Base-by-base conservation (phyloP, 306 rosid species). In the Rosa multiflora region DNA sequence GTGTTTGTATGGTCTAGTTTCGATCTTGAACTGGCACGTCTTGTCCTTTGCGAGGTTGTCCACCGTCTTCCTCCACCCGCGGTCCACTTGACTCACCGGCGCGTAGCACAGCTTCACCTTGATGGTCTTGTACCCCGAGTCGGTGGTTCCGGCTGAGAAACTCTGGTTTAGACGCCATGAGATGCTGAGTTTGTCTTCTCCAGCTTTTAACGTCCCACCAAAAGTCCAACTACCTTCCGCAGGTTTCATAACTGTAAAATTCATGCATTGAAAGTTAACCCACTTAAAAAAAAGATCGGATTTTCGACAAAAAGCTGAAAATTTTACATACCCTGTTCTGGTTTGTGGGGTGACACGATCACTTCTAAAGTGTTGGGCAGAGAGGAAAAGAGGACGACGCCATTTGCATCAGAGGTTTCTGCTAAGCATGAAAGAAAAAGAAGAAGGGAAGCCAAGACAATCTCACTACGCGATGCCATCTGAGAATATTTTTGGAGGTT, bases 41-140 rank as follows among this genome's bases (percentile, higher is more conserved):
- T 89, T 95, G 94, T 93, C 98, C 84, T 83, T 88, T 0, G 42
- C 1, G 49, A 95, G 91, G 0, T 74, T 20, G 17, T 91, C 92
- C 58, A 53, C 87, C 0, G 98, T 95, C 84, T 95, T 93, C 62
- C 98, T 90, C 99, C 99, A 95, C 5, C 76, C 83, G 64, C 99
- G 94, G 85, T 91, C 94, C 15, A 29, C 42, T 67, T 95, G 99
- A 87, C 99, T 95, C 43, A 85, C 59, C 0, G 91, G 91, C 83
- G 98, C 94, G 85, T 89, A 95, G 87, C 99, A 95, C 0, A 95
- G 80, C 75, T 88, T 89, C 77, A 87, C 67, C 85, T 90, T 82
- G 23, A 95, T 64, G 56, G 89, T 90, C 82, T 91, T 88, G 92
- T 83, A 93, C 6, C 79, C 51, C 0, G 96, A 85, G 76, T 90